These are phyloP conservation scores for Rhizopogon vulgaris DNA, from an alignment of 768 basidiomycete species.

Conservation along the genomic window DNA sequence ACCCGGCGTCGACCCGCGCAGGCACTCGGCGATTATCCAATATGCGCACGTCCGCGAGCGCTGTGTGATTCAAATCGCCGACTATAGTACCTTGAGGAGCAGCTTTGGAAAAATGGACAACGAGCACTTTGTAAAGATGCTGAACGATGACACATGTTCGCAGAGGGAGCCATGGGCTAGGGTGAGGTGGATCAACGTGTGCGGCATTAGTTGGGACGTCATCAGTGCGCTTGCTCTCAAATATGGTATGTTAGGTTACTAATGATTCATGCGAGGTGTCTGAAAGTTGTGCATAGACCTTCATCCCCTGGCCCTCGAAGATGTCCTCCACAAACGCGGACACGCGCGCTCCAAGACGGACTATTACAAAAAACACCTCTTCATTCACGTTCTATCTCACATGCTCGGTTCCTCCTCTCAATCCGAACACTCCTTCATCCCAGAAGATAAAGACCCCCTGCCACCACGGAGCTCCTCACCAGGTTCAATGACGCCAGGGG, in stretches of 20 bases:
- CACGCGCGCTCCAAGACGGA: conserved; percentile 62
- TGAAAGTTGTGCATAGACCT: conserved; percentile 35
- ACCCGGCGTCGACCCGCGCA: conserved; percentile 65
- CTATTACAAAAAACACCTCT: conserved; percentile 66
- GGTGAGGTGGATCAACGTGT: conserved; percentile 72
- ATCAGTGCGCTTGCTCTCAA: conserved; percentile 60
- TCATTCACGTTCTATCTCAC: conserved; percentile 64
- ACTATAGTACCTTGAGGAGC: conserved; percentile 55
- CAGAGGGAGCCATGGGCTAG: conserved; percentile 54
- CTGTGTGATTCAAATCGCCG: conserved; percentile 61
- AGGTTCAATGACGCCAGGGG: conserved; percentile 9
- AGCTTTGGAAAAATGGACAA: conserved; percentile 55
- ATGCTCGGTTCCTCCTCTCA: conserved; percentile 29
- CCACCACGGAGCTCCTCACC: conserved; percentile 28
- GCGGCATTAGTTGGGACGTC: conserved; percentile 66
- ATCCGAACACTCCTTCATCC: conserved; percentile 8
- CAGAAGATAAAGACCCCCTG: not conserved
- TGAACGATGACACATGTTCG: conserved; percentile 39
- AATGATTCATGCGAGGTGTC: conserved; percentile 6
- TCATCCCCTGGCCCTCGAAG: conserved; percentile 69
- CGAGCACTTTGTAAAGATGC: conserved; percentile 49
- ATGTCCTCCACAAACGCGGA: conserved; percentile 51
- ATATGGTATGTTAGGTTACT: conserved; percentile 44
- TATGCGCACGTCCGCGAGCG: conserved; percentile 55
- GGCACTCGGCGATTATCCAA: conserved; percentile 45